Conservation (phyloP, 208 protist species). For the Leishmania turanica region DNA sequence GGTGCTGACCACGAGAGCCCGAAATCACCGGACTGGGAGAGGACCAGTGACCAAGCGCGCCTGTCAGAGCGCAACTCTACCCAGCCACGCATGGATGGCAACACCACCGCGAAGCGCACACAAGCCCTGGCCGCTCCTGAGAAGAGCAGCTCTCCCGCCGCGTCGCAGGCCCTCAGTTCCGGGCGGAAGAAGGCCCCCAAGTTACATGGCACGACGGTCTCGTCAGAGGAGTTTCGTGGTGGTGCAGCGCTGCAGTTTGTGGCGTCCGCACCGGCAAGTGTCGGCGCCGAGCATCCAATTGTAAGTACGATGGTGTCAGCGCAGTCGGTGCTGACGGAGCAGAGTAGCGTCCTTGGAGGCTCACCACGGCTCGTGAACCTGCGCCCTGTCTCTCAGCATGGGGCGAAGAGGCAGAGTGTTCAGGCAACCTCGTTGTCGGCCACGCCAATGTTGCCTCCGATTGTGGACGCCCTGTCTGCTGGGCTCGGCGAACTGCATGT, state of each 20-base stretch:
- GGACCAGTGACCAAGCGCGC: not conserved
- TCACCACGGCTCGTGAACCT: not conserved
- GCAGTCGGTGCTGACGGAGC: not conserved
- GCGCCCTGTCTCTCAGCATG: not conserved
- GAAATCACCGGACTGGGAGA: not conserved
- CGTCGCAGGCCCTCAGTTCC: no score
- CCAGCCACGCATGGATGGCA: constrained; percentile 7
- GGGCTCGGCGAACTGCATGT: constrained; percentile 24
- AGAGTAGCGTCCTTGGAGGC: not conserved
- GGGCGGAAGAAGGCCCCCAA: not conserved
- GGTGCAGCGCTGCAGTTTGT: not conserved
- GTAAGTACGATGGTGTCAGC: not conserved
- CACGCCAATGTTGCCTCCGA: constrained; percentile 2
- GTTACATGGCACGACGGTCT: not conserved
- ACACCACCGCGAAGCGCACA: constrained; percentile 2
- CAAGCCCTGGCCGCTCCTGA: not conserved
- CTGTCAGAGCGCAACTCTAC: not conserved
- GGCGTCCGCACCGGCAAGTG: not conserved
- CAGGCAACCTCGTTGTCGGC: not conserved
- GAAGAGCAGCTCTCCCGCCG: not conserved
- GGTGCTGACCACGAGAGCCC: no score
- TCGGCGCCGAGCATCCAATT: not conserved
- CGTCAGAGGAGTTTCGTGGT: not conserved
- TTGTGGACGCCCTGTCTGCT: not conserved
- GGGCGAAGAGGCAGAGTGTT: not conserved